Conservation (phyloP, 805 yeast species). For the Hanseniaspora jakobsenii region DNA sequence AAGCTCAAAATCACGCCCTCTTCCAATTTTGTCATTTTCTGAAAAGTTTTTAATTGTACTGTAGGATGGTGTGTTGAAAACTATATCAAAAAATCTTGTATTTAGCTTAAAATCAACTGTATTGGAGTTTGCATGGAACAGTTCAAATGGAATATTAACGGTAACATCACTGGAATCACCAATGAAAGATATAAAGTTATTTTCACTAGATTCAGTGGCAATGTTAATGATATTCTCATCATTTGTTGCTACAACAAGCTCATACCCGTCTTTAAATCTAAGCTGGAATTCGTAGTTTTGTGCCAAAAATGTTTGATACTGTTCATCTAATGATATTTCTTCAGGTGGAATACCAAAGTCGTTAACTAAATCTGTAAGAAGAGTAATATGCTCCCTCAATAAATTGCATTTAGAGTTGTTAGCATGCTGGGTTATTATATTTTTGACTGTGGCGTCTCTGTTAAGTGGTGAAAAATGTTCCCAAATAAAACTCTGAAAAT, state of each 20-base stretch:
- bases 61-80: constrained; percentile 80
- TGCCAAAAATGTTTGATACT: constrained; percentile 46
- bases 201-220: constrained; percentile 73
- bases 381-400: constrained; percentile 67
- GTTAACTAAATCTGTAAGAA: constrained; percentile 56
- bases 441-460: constrained; percentile 70
- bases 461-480: constrained; percentile 57
- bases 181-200: constrained; percentile 60
- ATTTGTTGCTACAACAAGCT: constrained; percentile 64
- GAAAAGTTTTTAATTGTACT: constrained; percentile 69
- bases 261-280: constrained; percentile 39
- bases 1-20: constrained; percentile 48
- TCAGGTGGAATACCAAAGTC: constrained; percentile 56
- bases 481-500: constrained; percentile 42
- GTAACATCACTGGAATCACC: constrained; percentile 45
- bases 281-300: constrained; percentile 34
- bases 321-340: constrained; percentile 37
- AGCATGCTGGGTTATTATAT: constrained; percentile 50
- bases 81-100: constrained; percentile 51
- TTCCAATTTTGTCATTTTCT: constrained; percentile 51
- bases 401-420: constrained; percentile 47
- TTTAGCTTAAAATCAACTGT: constrained; percentile 38
- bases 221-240: constrained; percentile 80
- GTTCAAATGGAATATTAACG: constrained; percentile 47
- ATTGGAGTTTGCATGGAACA: constrained; percentile 40